Base-by-base conservation (phyloP, 441 rosid species). In the Adansonia gregorii region DNA sequence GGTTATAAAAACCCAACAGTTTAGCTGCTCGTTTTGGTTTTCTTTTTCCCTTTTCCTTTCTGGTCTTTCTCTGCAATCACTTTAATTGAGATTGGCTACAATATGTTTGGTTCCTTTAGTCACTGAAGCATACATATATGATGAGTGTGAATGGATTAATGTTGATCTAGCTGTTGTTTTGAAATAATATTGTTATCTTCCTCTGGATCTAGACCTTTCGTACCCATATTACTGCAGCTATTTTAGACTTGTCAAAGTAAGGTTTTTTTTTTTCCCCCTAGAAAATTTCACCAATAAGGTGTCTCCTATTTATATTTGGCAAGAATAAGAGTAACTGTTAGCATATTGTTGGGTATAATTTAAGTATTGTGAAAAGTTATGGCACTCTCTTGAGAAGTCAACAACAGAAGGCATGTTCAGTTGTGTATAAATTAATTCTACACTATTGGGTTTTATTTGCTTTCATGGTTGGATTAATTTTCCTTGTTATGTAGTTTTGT, bases 21-120 rank as follows among this genome's bases (percentile, higher is more conserved):
- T 43, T 52, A n/a, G 59, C n/a, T 49, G 74, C 22, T 70, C 8
- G 14, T 65, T 8, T 39, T 15, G 20, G 14, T 15, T 68, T 69
- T 9, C 5, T 69, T 69, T 49, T 7, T 1, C 43, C 59, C 12
- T 54, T 51, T 70, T 27, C 15, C 0, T 22, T 24, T 59, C 4
- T 22, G 14, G 35, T 58, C 64, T 20, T 20, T 58, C 14, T 58
- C 6, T 58, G 6, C 31, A 20, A 20, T 69, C 43, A 69, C 10
- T 49, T 52, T 7, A 69, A 69, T 68, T 68, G 73, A 48, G 73
- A 48, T 70, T 70, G 45, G 74, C 12, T 70, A 7, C 60, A 48
- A 19, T 49, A 54, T 27, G 20, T 69, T 69, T 6, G 24, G 43
- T 48, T 51, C 58, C 72, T 46, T 68, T 68, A 20, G 72, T 46